These are phyloP conservation scores for Chlorella ohadii DNA, from an alignment of 139 green algal genomes.

Conservation along the genomic window DNA sequence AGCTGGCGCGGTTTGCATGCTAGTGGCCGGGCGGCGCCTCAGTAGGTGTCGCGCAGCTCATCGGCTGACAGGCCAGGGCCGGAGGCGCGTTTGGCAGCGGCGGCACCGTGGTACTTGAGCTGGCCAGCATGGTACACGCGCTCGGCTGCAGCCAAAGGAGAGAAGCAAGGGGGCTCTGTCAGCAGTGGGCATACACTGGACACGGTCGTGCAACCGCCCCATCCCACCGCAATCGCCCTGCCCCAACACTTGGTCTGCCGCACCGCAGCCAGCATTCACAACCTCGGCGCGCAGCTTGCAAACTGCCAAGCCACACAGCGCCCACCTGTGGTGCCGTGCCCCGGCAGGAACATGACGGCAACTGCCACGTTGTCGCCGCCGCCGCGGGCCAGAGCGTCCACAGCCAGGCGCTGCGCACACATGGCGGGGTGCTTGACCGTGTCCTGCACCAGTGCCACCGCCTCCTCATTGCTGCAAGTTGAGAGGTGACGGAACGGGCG, in stretches of 20 bases:
- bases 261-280: no score
- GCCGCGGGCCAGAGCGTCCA: slow-evolving; percentile 80
- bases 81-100: neutral
- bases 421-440: slow-evolving; percentile 86
- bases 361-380: slow-evolving; percentile 85
- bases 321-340: slow-evolving; percentile 2
- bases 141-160: neutral
- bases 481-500: no score
- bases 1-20: no score
- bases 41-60: slow-evolving; percentile 28
- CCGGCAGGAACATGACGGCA: slow-evolving; percentile 73
- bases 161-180: no score
- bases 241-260: no score
- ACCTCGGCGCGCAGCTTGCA: no score
- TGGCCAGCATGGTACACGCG: slow-evolving; percentile 3
- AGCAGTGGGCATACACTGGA: no score
- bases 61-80: neutral
- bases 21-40: neutral
- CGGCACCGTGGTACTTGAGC: slow-evolving; percentile 12
- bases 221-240: no score
- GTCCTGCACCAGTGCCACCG: slow-evolving; percentile 74
- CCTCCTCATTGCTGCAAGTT: slow-evolving; percentile 72
- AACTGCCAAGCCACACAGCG: no score
- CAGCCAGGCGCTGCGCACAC: slow-evolving; percentile 79
- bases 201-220: no score